These are phyloP conservation scores for Cyclostephanos invisitatus DNA, from an alignment of 108 stramenopile genomes.

Conservation along the genomic window DNA sequence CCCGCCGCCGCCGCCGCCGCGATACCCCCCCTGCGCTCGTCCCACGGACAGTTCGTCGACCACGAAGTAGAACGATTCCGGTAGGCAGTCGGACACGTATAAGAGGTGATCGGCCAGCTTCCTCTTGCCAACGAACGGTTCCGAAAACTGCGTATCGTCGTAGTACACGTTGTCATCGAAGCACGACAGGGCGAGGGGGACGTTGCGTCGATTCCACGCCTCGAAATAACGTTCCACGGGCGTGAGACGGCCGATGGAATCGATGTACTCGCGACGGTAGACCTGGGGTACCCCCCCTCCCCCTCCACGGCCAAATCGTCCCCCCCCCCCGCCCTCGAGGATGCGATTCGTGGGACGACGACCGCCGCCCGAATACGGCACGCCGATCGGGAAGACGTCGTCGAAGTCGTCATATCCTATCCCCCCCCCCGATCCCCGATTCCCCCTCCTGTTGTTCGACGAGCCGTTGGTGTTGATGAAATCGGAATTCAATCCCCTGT, in stretches of 20 bases:
- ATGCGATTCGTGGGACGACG: not conserved
- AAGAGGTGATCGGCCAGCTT: slow-evolving; percentile 55
- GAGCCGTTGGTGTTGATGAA: slow-evolving; percentile 16
- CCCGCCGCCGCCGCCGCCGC: not conserved
- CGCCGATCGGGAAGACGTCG: not conserved
- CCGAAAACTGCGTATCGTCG: slow-evolving; percentile 69
- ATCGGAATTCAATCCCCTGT: slow-evolving; percentile 18
- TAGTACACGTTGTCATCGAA: slow-evolving; percentile 57
- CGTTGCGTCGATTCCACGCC: slow-evolving; percentile 70
- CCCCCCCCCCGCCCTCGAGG: too few species aligned
- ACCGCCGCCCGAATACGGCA: not conserved
- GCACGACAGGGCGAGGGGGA: slow-evolving; percentile 52
- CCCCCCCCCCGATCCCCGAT: too few species aligned
- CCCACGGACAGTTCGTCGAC: slow-evolving; percentile 55
- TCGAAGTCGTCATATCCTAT: too few species aligned
- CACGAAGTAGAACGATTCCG: slow-evolving; percentile 51
- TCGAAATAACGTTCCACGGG: slow-evolving; percentile 58
- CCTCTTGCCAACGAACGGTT: slow-evolving; percentile 51
- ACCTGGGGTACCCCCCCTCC: slow-evolving; percentile 4
- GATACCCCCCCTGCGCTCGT: not conserved
- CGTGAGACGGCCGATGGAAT: not conserved
- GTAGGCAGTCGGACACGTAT: slow-evolving; percentile 59
- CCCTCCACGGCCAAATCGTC: not conserved
- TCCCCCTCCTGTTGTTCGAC: slow-evolving; percentile 2
- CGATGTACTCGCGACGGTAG: slow-evolving; percentile 6